Percentiles rank a stretch among this genome's conserved stretches.
Evolutionary conservation across 176 grass and related monocot species (phyloP).

Genomic region (Leersia perrieri): DNA sequence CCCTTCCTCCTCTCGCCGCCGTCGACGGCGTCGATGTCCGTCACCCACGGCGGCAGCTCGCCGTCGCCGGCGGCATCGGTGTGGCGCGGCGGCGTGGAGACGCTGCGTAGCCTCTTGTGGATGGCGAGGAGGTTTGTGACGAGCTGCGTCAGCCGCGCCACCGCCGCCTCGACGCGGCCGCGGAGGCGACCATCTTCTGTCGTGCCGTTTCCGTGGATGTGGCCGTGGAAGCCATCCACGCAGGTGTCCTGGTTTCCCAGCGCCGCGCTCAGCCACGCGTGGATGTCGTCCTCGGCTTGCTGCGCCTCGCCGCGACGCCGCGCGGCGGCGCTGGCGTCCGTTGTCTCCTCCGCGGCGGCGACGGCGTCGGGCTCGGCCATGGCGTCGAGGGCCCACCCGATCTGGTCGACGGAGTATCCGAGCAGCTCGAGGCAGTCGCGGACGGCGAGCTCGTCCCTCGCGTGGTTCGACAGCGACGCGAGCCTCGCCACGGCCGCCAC

Average conservation of each 20-base stretch:
- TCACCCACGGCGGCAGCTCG: constrained; percentile 69
- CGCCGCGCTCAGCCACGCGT: constrained; percentile 82
- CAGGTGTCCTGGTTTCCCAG: constrained; percentile 85
- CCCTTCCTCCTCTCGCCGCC: too few species aligned
- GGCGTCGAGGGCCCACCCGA: constrained; percentile 69
- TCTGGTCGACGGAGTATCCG: constrained; percentile 75
- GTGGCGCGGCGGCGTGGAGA: constrained; percentile 42
- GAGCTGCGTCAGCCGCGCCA: constrained; percentile 64
- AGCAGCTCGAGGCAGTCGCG: constrained; percentile 88
- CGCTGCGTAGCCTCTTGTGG: constrained; percentile 60
- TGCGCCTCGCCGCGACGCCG: neutral
- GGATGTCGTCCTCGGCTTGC: constrained; percentile 60
- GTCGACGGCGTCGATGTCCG: constrained; percentile 12
- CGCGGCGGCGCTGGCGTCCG: neutral
- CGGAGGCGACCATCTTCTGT: constrained; percentile 57
- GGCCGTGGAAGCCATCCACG: constrained; percentile 72
- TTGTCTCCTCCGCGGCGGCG: neutral
- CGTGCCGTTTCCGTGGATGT: too few species aligned
- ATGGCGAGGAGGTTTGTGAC: constrained; percentile 84
- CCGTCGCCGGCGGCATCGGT: neutral
- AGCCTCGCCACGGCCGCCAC: constrained; percentile 36
- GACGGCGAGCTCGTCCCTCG: constrained; percentile 73
- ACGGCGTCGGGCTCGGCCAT: constrained; percentile 33
- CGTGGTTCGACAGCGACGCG: constrained; percentile 45
- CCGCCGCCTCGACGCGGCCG: constrained; percentile 38